These are phyloP conservation scores for Cyphellophora europaea DNA, from an alignment of 2,329 filamentous ascomycete species.

Conservation along the genomic window DNA sequence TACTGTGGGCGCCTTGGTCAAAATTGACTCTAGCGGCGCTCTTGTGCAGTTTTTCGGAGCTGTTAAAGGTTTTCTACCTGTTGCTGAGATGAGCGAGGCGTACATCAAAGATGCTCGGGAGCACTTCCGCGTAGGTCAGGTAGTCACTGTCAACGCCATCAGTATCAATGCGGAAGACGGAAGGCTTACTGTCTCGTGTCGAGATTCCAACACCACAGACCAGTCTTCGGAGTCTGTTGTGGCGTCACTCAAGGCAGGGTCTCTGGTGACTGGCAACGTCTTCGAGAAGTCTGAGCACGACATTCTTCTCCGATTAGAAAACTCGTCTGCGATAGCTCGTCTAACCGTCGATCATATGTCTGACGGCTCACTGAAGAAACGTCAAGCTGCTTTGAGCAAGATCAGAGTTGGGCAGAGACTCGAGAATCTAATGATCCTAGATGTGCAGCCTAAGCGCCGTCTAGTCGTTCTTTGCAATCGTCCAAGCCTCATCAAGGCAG, in stretches of 20 bases:
- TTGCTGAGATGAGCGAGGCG: constrained; percentile 96
- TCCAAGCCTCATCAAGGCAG: constrained; percentile 67
- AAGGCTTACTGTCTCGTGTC: constrained; percentile 83
- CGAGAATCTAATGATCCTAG: constrained; percentile 72
- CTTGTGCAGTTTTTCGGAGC: constrained; percentile 85
- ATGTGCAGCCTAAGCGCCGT: constrained; percentile 70
- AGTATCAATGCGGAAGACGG: constrained; percentile 63
- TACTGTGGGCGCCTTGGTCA: constrained; percentile 78
- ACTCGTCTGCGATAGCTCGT: constrained; percentile 65
- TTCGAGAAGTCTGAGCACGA: constrained; percentile 73
- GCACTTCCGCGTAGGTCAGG: constrained; percentile 84
- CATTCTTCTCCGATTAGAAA: constrained; percentile 65
- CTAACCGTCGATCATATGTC: constrained; percentile 71
- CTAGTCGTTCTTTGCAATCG: constrained; percentile 74
- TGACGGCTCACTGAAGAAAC: constrained; percentile 75
- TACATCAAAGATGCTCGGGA: constrained; percentile 82
- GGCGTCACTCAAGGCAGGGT: constrained; percentile 53
- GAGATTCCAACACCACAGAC: constrained; percentile 54
- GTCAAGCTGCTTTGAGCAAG: constrained; percentile 65
- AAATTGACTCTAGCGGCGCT: constrained; percentile 67
- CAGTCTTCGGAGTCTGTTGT: constrained; percentile 8
- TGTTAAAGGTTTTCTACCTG: constrained; percentile 77
- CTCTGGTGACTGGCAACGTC: constrained; percentile 67
- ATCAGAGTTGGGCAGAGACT: constrained; percentile 78
- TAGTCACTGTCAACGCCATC: constrained; percentile 81